Evolutionary conservation across 1,284 basidiomycete species (phyloP), one percentile per base, ranked within the genome.

Genomic region (Sporisorium sorghi): DNA sequence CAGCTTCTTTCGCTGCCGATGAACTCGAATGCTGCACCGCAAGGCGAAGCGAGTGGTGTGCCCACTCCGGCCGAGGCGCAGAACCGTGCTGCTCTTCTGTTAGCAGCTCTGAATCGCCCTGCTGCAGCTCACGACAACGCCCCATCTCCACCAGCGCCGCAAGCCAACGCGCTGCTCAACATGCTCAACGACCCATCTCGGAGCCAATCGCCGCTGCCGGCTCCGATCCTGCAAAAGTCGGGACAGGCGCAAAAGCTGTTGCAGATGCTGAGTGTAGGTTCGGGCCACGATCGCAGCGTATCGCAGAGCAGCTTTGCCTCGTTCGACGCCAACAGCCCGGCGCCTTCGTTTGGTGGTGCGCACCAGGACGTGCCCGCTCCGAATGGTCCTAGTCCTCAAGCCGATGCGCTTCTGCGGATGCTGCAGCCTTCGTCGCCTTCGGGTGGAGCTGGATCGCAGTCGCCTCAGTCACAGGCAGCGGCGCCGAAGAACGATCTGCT

Each of bases 181-280:
- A 65, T 69, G 58, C 58, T 69, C 55, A 76, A 76, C 32, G 66
- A 67, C 39, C 59, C 64, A 24, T 50, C 68, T 51, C 63, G 68
- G 54, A 67, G 63, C 47, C 69, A 72, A 42, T 77, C 79, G 14
- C 79, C 79, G 6, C 63, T 80, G 28, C 77, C 79, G 14, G 79
- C 79, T 21, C 79, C 77, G 11, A 32, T 50, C 12, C 72, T 78
- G 30, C 69, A 78, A 32, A 80, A 79, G 61, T 71, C 65, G 6
- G 63, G 66, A 10, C 76, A 78, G 56, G 65, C 72, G 6, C 70
- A 73, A 33, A 79, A 73, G 48, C 56, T 80, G 44, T 57, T 80
- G 48, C 64, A 79, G 55, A 70, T 80, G 71, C 69, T 80, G 56
- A 70, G 74, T 50, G 48, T 67, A 15, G 56, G 70, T 3, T n/a